Evolutionary conservation across 306 rosid genomes (phyloP).

Genomic region (Trichosanthes truncata): DNA sequence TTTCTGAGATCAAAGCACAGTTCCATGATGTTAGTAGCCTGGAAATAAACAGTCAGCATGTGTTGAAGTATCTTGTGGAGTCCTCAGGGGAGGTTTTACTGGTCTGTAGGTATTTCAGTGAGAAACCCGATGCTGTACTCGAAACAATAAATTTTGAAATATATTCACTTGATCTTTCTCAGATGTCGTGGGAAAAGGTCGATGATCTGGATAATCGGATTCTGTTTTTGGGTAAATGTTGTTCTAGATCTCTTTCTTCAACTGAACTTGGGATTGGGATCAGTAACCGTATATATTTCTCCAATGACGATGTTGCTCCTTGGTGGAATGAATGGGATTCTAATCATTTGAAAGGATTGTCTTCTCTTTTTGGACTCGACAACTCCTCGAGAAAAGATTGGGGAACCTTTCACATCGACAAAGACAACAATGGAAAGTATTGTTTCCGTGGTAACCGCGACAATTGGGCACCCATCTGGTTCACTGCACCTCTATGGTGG

Average conservation of each 20-base stretch:
- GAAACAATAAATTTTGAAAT: constrained; percentile 38
- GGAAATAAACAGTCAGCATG: constrained; percentile 14
- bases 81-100: constrained; percentile 41
- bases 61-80: constrained; percentile 47
- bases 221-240: constrained; percentile 49
- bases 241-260: constrained; percentile 34
- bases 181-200: constrained; percentile 36
- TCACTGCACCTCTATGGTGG: constrained; percentile 59
- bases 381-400: constrained; percentile 30
- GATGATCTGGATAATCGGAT: constrained; percentile 27
- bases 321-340: constrained; percentile 79
- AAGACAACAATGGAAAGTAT: constrained; percentile 7
- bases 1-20: constrained; percentile 20
- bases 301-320: constrained; percentile 38
- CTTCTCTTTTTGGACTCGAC: constrained; percentile 21
- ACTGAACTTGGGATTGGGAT: constrained; percentile 32
- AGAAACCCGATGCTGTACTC: constrained; percentile 16
- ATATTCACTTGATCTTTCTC: constrained; percentile 22
- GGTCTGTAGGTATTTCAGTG: constrained; percentile 36
- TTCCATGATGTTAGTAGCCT: constrained; percentile 28
- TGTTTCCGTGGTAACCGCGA: constrained; percentile 38
- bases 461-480: constrained; percentile 45
- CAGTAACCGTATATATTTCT: constrained; percentile 34
- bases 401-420: constrained; percentile 35
- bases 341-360: constrained; percentile 28